Base-by-base conservation (phyloP, 192 early-diverging fungal species). In the Radiomyces spectabilis region DNA sequence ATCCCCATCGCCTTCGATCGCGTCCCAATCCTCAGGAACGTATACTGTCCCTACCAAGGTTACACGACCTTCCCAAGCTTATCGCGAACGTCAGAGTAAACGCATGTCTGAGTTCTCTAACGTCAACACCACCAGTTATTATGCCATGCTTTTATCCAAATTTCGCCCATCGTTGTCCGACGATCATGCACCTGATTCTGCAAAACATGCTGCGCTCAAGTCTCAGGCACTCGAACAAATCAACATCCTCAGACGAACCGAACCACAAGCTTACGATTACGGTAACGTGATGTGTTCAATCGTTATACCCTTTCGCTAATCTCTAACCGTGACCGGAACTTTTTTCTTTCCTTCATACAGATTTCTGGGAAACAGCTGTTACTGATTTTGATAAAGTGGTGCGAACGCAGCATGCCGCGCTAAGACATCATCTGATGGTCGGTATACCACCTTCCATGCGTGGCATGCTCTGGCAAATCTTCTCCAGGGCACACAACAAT, bases 291-390 rank as follows among this genome's bases (percentile, higher is more conserved):
- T n/a, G n/a, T n/a, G n/a, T n/a, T n/a, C n/a, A n/a, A n/a, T n/a
- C n/a, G n/a, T n/a, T n/a, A n/a, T n/a, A n/a, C n/a, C n/a, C n/a
- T n/a, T n/a, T n/a, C n/a, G n/a, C n/a, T n/a, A n/a, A n/a, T n/a
- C n/a, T n/a, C n/a, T n/a, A 16, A 35, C 7, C 21, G 12, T 1
- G 22, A 40, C 26, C 16, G 0, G 26, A 43, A 30, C 13, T 41
- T 39, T 4, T 35, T 43, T 12, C 49, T 46, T 33, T 34, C 18
- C 12, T 27, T 7, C 29, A 3, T 50, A 32, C 59, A 84, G 88
- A 98, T 38, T 95, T 96, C 51, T 98, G 95, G 95, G 87, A 88
- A n/a, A 73, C 67, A 21, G 64, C 92, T 64, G 85, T 94, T 57
- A 81, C 83, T 59, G 85, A 94, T 68, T 92, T 92, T 70, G 89